Conservation (phyloP, 129 eudicot species). For the Calendula officinalis region DNA sequence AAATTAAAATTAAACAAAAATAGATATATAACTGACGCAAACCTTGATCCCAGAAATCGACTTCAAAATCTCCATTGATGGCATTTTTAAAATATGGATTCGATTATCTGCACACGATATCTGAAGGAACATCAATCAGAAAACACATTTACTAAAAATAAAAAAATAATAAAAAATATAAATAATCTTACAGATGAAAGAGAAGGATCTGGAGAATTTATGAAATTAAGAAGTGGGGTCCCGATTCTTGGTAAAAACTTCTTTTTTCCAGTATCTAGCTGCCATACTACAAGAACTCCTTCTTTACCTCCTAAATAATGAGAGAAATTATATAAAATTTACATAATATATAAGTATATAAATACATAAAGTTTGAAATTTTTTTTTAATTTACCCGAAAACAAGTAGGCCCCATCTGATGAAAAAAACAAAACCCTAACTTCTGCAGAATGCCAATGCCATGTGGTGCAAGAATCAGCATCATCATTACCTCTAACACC, state of each 20-base stretch:
- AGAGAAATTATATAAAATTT: not conserved
- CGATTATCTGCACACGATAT: conserved; percentile 96
- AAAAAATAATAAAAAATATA: too few relatives aligned
- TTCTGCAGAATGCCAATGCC: conserved; percentile 98
- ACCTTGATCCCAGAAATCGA: conserved; percentile 94
- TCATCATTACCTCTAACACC: conserved; percentile 81
- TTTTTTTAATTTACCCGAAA: conserved; percentile 57
- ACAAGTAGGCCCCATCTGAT: conserved; percentile 92
- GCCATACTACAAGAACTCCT: conserved; percentile 96
- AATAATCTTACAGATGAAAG: conserved; percentile 60
- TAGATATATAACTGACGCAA: conserved; percentile 6
- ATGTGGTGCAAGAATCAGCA: conserved; percentile 86
- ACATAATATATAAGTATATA: not conserved
- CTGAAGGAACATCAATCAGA: conserved; percentile 38
- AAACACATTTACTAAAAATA: too few relatives aligned
- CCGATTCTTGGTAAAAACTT: conserved; percentile 84
- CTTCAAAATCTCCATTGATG: conserved; percentile 77
- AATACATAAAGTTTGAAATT: not conserved
- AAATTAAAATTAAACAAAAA: conserved; percentile 9
- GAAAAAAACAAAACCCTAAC: conserved; percentile 78
- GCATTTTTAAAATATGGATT: conserved; percentile 68
- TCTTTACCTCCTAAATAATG: conserved; percentile 71
- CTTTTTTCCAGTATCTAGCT: conserved; percentile 87
- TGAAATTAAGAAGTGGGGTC: conserved; percentile 64
- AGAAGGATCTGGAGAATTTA: conserved; percentile 64